Conservation (phyloP, 2,329 filamentous ascomycete genomes). For the Cercospora beticola region DNA sequence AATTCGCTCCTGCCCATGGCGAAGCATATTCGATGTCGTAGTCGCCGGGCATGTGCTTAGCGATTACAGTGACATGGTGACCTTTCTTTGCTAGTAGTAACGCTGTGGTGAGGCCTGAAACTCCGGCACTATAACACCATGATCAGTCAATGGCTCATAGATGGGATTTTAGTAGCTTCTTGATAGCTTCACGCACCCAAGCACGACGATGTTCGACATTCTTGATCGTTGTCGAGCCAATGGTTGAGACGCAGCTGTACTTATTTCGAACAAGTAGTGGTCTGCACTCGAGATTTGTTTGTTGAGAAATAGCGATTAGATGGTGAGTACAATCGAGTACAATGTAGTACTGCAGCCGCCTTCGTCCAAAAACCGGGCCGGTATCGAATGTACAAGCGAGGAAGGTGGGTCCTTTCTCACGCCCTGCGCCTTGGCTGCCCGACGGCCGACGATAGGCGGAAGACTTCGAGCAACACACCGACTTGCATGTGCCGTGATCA, state of each 20-base stretch:
- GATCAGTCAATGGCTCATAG: background rate
- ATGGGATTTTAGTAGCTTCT: background rate
- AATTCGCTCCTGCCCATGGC: constrained; percentile 84
- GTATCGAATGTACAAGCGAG: constrained; percentile 1
- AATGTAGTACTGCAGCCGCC: no score
- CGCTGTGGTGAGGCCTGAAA: constrained; percentile 65
- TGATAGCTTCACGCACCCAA: constrained; percentile 44
- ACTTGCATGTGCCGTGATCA: background rate
- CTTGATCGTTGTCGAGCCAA: background rate
- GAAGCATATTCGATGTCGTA: constrained; percentile 89
- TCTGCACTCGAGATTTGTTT: background rate
- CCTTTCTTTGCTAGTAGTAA: constrained; percentile 59
- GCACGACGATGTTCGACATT: constrained; percentile 45
- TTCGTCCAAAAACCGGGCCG: background rate
- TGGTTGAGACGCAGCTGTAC: background rate
- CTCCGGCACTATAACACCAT: constrained; percentile 51
- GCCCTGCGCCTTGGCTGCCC: constrained; percentile 6
- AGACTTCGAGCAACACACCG: background rate
- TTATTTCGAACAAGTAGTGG: fast-evolving
- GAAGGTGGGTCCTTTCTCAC: background rate
- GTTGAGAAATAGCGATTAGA: background rate
- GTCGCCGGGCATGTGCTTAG: constrained; percentile 91
- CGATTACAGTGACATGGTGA: constrained; percentile 67
- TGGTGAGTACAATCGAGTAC: background rate
- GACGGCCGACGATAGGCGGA: constrained; percentile 11